Percentiles rank a stretch among this genome's conserved stretches.
Evolutionary conservation across 257 asterid genomes (phyloP).

Genomic region (Primulina huaijiensis): DNA sequence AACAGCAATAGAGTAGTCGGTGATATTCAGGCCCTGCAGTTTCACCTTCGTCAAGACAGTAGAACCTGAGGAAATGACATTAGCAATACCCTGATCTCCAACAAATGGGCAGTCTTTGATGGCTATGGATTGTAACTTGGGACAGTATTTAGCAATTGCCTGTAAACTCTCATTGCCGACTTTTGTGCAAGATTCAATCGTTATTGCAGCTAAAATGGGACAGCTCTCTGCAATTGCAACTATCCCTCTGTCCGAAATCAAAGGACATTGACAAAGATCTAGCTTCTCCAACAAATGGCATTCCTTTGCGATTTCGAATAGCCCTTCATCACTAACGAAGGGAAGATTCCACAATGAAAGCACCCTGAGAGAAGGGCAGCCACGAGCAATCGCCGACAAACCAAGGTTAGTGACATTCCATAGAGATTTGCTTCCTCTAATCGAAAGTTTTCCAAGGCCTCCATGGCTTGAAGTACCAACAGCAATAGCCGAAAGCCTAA

Average conservation of each 20-base stretch:
- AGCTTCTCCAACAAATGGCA: conserved; percentile 76
- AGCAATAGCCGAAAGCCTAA: conserved; percentile 85
- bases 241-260: conserved; percentile 63
- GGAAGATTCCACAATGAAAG: conserved; percentile 82
- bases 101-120: conserved; percentile 73
- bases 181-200: conserved; percentile 65
- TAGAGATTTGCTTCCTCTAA: conserved; percentile 61
- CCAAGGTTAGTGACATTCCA: conserved; percentile 68
- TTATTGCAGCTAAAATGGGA: conserved; percentile 56
- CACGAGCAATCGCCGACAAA: conserved; percentile 67
- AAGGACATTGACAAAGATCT: conserved; percentile 76
- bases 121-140: conserved; percentile 59
- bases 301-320: conserved; percentile 71
- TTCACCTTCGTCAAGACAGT: conserved; percentile 62
- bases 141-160: conserved; percentile 62
- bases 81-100: conserved; percentile 79
- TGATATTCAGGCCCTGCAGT: conserved; percentile 63
- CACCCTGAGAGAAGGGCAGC: conserved; percentile 80
- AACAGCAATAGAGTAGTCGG: conserved; percentile 76
- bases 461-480: conserved; percentile 91
- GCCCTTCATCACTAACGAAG: conserved; percentile 67
- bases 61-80: conserved; percentile 52
- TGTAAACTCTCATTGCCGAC: conserved; percentile 71
- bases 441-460: conserved; percentile 85
- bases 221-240: conserved; percentile 65